phyloP scores from a whole-genome alignment of 208 protist species.

The Trypanosoma conorhini region DNA sequence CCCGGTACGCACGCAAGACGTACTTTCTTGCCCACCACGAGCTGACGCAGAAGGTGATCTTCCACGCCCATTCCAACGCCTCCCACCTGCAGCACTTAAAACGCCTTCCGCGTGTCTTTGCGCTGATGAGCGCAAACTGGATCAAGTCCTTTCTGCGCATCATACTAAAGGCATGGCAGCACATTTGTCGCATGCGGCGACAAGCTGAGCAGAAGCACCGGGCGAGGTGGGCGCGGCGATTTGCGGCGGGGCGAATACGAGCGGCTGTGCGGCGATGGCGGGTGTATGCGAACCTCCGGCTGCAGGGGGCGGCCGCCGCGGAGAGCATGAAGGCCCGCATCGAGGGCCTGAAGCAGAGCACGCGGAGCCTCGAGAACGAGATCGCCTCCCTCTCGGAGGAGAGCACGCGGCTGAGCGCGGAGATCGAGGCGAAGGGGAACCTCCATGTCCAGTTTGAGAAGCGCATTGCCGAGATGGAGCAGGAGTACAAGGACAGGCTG shows the following conservation, averaged over 20 bases:
- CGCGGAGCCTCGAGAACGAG: constrained; percentile 41
- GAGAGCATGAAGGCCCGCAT: constrained; percentile 44
- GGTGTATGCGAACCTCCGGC: constrained; percentile 46
- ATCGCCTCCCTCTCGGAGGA: constrained; percentile 37
- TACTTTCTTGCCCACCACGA: constrained; percentile 76
- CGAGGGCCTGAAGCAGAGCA: constrained; percentile 30
- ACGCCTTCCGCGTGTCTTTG: constrained; percentile 59
- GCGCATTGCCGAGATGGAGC: constrained; percentile 38
- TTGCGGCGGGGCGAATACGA: constrained; percentile 50
- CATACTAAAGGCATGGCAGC: constrained; percentile 58
- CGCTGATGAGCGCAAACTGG: constrained; percentile 51
- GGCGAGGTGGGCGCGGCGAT: constrained; percentile 54
- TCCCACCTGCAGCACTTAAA: constrained; percentile 49
- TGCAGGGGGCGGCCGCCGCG: constrained; percentile 32
- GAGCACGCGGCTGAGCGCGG: constrained; percentile 34
- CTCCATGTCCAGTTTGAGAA: constrained; percentile 35
- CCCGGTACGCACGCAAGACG: constrained; percentile 64
- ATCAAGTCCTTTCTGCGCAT: constrained; percentile 54
- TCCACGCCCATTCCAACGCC: constrained; percentile 47
- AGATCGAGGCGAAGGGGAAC: constrained; percentile 40
- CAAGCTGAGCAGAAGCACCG: constrained; percentile 61
- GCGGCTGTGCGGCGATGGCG: constrained; percentile 53
- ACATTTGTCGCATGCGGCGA: constrained; percentile 47
- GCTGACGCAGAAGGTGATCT: constrained; percentile 40
- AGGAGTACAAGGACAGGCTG: constrained; percentile 47